Evolutionary conservation across 257 asterid genomes (phyloP), one percentile per base, ranked within the genome.

Genomic region (Ballota nigra): DNA sequence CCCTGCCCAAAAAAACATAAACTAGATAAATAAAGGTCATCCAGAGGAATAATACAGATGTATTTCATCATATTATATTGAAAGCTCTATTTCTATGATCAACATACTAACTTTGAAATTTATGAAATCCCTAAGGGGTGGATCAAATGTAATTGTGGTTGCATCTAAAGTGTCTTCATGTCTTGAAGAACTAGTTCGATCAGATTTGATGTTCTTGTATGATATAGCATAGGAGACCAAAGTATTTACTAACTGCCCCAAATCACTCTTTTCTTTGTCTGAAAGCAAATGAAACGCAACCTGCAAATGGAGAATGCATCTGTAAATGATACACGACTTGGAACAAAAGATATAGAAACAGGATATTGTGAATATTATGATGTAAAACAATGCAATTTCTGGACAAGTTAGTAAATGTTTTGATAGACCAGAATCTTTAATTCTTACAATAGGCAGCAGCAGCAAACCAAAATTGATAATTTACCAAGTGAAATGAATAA

Each of bases 151-250:
- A 85, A 88, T 89, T 59, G 77, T 28, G 33, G 90, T 79, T 61
- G 82, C 85, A 69, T 88, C 95, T 63, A 63, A 75, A 75, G 82
- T 85, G 78, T 86, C 85, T 63, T 77, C 95, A 51, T 77, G 86
- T 74, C 82, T 83, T 57, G 68, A 83, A 73, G 56, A 70, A 70
- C 80, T 83, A 28, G 82, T 69, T 78, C 76, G 89, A 78, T 83
- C 80, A 56, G 86, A 69, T 84, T 86, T 89, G 29, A 82, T 56
- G 61, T 82, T 89, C 86, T 89, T 94, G 87, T 86, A 94, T 15
- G 97, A 83, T 69, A 86, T 76, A 76, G 92, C 86, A 85, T 91
- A 94, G 68, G 97, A 86, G 71, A 89, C 97, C 97, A 94, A 91
- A 41, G 79, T 77, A 69, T 88, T 84, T 57, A 94, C 96, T 64